Conservation (phyloP, 345 rosid species). For the Brassica incana region DNA sequence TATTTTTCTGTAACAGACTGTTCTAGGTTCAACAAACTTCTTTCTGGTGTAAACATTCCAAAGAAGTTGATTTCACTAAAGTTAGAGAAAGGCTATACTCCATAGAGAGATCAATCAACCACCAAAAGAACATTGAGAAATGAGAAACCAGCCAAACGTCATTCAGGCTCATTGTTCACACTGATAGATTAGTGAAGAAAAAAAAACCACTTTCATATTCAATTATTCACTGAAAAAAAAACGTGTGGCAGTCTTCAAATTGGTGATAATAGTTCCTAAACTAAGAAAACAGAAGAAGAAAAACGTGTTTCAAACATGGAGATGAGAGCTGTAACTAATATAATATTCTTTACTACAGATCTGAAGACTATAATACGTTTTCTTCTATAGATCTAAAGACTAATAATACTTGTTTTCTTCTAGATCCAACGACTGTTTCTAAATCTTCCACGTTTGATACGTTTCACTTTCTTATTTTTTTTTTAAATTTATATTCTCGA, state of each 20-base stretch:
- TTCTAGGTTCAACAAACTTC: not conserved
- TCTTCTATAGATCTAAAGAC: constrained; percentile 24
- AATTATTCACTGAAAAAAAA: too few relatives aligned
- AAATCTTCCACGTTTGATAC: constrained; percentile 33
- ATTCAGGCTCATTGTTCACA: too few relatives aligned
- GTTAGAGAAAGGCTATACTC: too few relatives aligned
- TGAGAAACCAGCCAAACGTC: not conserved
- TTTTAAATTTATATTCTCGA: not conserved
- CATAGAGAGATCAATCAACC: not conserved
- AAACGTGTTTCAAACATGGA: constrained; percentile 30
- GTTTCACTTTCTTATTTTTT: not conserved
- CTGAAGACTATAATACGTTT: not conserved
- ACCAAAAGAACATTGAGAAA: not conserved
- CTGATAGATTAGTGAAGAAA: too few relatives aligned
- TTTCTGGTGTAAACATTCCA: not conserved
- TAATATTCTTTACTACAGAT: constrained; percentile 6
- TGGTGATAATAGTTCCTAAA: not conserved
- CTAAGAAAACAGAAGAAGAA: not conserved
- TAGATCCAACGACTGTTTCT: too few relatives aligned
- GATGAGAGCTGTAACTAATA: constrained; percentile 8
- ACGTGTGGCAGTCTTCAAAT: too few relatives aligned
- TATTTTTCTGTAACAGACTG: not conserved
- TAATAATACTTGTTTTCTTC: constrained; percentile 7
- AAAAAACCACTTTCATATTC: too few relatives aligned
- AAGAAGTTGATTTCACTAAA: not conserved